These are phyloP conservation scores for Aureobasidium vineae DNA, from an alignment of 2,329 filamentous ascomycete species.

Conservation along the genomic window DNA sequence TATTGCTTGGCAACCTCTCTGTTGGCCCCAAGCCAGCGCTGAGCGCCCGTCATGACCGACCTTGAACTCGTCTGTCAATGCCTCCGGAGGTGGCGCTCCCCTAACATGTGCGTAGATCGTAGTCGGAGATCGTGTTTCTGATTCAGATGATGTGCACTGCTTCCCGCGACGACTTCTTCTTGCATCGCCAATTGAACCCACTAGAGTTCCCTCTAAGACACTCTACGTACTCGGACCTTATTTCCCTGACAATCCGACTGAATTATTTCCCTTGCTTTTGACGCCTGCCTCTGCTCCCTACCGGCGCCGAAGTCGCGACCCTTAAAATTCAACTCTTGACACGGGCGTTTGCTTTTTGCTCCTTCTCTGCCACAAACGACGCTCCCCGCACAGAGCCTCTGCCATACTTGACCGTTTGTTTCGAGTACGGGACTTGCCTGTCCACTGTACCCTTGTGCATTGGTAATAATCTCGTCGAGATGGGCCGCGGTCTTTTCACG, in stretches of 20 bases:
- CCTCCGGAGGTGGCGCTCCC: not conserved
- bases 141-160: not conserved
- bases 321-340: slow-evolving; percentile 8
- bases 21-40: not conserved
- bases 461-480: not conserved
- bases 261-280: not conserved
- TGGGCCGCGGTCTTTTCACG: slow-evolving; percentile 4
- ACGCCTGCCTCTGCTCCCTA: not conserved
- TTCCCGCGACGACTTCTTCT: not conserved
- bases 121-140: not conserved
- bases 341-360: slow-evolving; percentile 2
- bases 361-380: not conserved
- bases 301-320: slow-evolving; percentile 3
- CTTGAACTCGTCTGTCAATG: not conserved
- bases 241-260: not conserved
- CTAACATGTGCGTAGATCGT: not conserved
- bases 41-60: not conserved
- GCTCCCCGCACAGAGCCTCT: slow-evolving; percentile 17
- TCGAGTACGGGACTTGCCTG: not conserved
- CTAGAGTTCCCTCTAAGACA: not conserved
- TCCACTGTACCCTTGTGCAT: not conserved
- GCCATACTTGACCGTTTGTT: slow-evolving; percentile 12
- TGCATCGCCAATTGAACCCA: not conserved
- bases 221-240: not conserved
- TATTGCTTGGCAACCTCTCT: slow-evolving; percentile 3